Evolutionary conservation across 169 alveolate genomes (phyloP).

Genomic region (Nephromyces sp.): DNA sequence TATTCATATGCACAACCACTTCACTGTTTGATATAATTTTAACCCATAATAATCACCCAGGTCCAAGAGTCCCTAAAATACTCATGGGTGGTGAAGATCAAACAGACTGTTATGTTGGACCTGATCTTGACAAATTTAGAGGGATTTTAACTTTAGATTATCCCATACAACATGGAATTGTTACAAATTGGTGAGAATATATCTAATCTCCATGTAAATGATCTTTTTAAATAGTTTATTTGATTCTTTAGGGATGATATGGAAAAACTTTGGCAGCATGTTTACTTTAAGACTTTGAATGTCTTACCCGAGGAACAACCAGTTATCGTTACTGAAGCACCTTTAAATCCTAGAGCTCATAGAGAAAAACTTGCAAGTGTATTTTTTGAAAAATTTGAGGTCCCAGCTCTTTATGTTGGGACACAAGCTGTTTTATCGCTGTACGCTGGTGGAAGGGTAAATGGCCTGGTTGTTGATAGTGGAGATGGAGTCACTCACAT

Average conservation of each 20-base stretch:
- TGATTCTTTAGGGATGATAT: too few relatives aligned
- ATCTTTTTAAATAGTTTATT: too few relatives aligned
- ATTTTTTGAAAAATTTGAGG: conserved; percentile 84
- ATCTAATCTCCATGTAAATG: too few relatives aligned
- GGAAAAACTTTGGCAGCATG: conserved; percentile 51
- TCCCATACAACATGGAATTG: conserved; percentile 94
- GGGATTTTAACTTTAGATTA: conserved; percentile 84
- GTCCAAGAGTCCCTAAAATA: conserved; percentile 64
- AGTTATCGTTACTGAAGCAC: conserved; percentile 91
- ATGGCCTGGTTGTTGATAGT: conserved; percentile 93
- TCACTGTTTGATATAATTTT: too few relatives aligned
- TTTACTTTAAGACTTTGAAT: conserved; percentile 90
- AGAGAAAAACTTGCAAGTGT: conserved; percentile 91
- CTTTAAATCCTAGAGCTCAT: conserved; percentile 90
- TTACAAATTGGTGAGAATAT: conserved; percentile 94
- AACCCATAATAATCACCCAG: too few relatives aligned
- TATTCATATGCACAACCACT: too few relatives aligned
- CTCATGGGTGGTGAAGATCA: conserved; percentile 89
- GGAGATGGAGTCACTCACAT: conserved; percentile 98
- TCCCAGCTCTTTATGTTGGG: conserved; percentile 89
- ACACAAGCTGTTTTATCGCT: conserved; percentile 94
- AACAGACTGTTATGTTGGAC: conserved; percentile 90
- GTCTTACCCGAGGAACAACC: conserved; percentile 92
- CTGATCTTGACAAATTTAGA: conserved; percentile 90
- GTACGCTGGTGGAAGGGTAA: conserved; percentile 94